Percentiles rank a stretch among this genome's conserved stretches.
Evolutionary conservation across 108 stramenopile species (phyloP).

Genomic region (Pseudonitzschia pungens): DNA sequence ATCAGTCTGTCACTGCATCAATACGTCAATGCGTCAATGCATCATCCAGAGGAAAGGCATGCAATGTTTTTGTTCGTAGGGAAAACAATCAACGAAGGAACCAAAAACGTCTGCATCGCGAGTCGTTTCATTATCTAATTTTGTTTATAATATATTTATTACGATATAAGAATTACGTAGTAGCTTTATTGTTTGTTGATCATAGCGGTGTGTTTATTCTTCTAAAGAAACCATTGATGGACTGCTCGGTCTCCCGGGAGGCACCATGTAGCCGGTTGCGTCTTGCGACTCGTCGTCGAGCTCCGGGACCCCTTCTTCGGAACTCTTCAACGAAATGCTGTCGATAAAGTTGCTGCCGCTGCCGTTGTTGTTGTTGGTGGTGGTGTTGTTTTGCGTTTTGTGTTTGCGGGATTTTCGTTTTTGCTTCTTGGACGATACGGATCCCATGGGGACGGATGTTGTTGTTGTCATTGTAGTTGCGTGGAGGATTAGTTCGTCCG

Average conservation of each 20-base stretch:
- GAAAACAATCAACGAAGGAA: no score
- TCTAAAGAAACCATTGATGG: not conserved
- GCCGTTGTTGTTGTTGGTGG: not conserved
- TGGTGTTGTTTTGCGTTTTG: not conserved
- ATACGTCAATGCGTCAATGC: no score
- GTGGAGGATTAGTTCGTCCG: no score
- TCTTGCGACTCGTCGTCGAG: not conserved
- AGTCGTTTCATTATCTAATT: no score
- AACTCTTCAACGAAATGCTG: not conserved
- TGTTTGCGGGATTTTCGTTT: constrained; percentile 2
- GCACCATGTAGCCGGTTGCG: not conserved
- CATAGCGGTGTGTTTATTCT: not conserved
- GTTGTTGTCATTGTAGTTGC: no score
- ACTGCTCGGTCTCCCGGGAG: not conserved
- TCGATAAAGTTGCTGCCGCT: not conserved
- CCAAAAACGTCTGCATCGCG: no score
- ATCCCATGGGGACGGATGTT: not conserved
- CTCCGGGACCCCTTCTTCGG: constrained; percentile 16
- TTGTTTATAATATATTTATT: no score
- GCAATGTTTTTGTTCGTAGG: no score
- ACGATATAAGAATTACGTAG: no score
- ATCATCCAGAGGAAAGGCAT: no score
- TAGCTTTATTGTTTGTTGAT: not conserved
- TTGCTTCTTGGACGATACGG: not conserved
- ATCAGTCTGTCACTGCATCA: no score